A percentile compares a stretch with the other conserved stretches of the same genome.
phyloP scores from a whole-genome alignment of 2,329 filamentous ascomycete genomes.

The Chaetothyriales sp. region DNA sequence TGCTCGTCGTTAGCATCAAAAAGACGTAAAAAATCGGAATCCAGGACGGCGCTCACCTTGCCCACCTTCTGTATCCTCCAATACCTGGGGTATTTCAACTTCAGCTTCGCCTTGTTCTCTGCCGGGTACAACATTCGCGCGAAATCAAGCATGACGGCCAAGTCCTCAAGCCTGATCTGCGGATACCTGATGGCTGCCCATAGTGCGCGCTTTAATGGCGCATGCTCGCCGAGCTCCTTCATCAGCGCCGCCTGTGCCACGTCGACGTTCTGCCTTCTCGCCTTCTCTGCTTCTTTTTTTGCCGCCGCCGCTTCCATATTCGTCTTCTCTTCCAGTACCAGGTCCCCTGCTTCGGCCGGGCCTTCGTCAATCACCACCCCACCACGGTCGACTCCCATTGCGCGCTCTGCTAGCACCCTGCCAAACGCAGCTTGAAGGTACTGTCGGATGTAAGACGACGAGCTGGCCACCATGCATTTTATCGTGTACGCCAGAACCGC shows the following conservation, averaged over 20 bases:
- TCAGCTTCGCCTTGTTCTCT: slow-evolving; percentile 36
- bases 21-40: neutral
- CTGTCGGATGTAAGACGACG: slow-evolving; percentile 44
- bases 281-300: slow-evolving; percentile 36
- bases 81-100: slow-evolving; percentile 42
- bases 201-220: slow-evolving; percentile 38
- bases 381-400: slow-evolving; percentile 38
- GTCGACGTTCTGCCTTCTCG: slow-evolving; percentile 42
- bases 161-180: slow-evolving; percentile 38
- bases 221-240: slow-evolving; percentile 36
- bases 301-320: slow-evolving; percentile 27
- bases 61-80: slow-evolving; percentile 43
- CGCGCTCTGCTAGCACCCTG: slow-evolving; percentile 43
- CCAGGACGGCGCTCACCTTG: slow-evolving; percentile 26
- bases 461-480: slow-evolving; percentile 42
- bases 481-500: slow-evolving; percentile 42
- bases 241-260: slow-evolving; percentile 46
- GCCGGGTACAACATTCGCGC: slow-evolving; percentile 44
- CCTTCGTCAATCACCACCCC: slow-evolving; percentile 45
- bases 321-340: slow-evolving; percentile 42
- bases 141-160: slow-evolving; percentile 44
- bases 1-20: slow-evolving; percentile 14
- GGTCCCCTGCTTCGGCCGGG: slow-evolving; percentile 26
- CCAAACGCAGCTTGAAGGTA: slow-evolving; percentile 41
- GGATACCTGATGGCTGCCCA: slow-evolving; percentile 44